Conservation (phyloP, 805 yeast genomes). For the Ogataea haglerorum region DNA sequence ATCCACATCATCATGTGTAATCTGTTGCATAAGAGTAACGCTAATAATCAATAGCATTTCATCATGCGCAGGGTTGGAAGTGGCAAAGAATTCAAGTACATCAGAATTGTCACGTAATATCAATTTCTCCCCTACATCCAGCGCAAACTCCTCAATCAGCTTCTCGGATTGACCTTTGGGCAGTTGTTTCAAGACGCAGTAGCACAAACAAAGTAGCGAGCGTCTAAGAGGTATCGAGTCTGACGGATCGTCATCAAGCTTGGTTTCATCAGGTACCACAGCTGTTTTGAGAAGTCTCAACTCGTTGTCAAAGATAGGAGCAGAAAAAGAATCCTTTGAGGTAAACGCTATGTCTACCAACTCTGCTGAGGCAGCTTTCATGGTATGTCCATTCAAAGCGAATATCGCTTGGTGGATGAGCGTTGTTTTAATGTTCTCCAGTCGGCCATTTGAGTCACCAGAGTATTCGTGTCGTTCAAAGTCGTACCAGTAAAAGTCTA, state of each 20-base stretch:
- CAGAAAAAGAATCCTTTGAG: slow-evolving; percentile 3
- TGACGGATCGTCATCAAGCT: not conserved
- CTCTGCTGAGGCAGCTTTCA: slow-evolving; percentile 10
- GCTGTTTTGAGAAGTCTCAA: slow-evolving; percentile 7
- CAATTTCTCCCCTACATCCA: slow-evolving; percentile 9
- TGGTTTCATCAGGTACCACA: slow-evolving; percentile 2
- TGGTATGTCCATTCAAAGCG: slow-evolving; percentile 9
- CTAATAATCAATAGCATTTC: slow-evolving; percentile 11
- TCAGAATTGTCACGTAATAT: slow-evolving; percentile 5
- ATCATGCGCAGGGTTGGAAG: not conserved
- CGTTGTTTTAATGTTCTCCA: not conserved
- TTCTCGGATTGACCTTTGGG: not conserved
- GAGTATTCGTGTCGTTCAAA: slow-evolving; percentile 1
- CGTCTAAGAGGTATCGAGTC: slow-evolving; percentile 19
- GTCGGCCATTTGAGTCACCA: not conserved
- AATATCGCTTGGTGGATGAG: slow-evolving; percentile 7
- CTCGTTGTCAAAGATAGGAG: slow-evolving; percentile 21
- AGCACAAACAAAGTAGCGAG: slow-evolving; percentile 10
- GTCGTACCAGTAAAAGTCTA: slow-evolving; percentile 7
- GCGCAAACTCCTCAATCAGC: slow-evolving; percentile 5
- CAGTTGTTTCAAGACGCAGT: slow-evolving; percentile 2
- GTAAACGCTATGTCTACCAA: slow-evolving; percentile 17
- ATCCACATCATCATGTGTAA: slow-evolving; percentile 10
- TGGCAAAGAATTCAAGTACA: slow-evolving; percentile 14
- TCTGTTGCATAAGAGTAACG: slow-evolving; percentile 10